Conservation (phyloP, 495 filamentous ascomycete genomes). For the Talaromyces trachyspermus region DNA sequence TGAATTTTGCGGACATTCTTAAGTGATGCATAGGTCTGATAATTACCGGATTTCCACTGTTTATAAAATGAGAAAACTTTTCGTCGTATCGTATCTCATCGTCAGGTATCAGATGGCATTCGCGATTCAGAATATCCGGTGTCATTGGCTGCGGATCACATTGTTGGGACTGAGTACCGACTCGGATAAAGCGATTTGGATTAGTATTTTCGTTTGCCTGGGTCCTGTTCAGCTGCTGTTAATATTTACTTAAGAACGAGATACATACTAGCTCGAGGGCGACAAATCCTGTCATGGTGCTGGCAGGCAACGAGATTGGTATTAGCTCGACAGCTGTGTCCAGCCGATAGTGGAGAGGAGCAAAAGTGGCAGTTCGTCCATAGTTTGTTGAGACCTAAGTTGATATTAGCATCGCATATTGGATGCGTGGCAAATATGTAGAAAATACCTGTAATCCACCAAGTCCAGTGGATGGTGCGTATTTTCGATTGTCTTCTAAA, state of each 20-base stretch:
- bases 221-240: background rate
- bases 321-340: slow-evolving; percentile 2
- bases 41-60: background rate
- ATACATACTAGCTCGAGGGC: slow-evolving; percentile 4
- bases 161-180: slow-evolving; percentile 10
- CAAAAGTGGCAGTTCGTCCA: slow-evolving; percentile 9
- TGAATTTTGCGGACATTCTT: slow-evolving; percentile 12
- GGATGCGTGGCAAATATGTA: slow-evolving; percentile 6
- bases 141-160: slow-evolving; percentile 6
- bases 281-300: slow-evolving; percentile 10
- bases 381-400: slow-evolving; percentile 12
- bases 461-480: background rate
- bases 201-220: no score
- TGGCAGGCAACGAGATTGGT: slow-evolving; percentile 1
- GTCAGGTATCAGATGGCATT: slow-evolving; percentile 3
- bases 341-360: slow-evolving; percentile 5
- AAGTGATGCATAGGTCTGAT: slow-evolving; percentile 15
- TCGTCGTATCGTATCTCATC: slow-evolving; percentile 9
- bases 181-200: slow-evolving; percentile 1
- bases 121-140: slow-evolving; percentile 1
- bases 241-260: background rate
- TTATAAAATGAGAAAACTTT: slow-evolving; percentile 9
- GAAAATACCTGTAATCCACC: slow-evolving; percentile 10
- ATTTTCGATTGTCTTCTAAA: slow-evolving; percentile 4
- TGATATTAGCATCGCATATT: slow-evolving; percentile 8